Conservation (phyloP, 1,284 basidiomycete species). For the Cutaneotrichosporon mucoides region DNA sequence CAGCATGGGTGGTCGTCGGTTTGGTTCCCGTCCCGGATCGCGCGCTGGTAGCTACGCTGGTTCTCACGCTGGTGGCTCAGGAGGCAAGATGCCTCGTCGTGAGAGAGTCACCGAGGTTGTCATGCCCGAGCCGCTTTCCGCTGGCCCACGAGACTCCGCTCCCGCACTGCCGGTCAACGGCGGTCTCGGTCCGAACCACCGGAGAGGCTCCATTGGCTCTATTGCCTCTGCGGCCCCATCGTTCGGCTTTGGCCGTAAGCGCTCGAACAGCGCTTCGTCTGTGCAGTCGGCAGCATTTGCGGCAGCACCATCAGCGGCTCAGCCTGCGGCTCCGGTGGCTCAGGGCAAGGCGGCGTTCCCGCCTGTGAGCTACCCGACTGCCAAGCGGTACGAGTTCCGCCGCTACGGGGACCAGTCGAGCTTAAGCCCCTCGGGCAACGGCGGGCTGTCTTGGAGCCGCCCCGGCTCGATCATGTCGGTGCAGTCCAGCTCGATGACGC, state of each 20-base stretch:
- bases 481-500: constrained; percentile 26
- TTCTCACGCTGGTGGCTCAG: constrained; percentile 23
- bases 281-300: constrained; percentile 6
- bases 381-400: constrained; percentile 48
- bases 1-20: constrained; percentile 13
- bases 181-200: background rate
- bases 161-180: background rate
- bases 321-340: constrained; percentile 24
- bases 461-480: constrained; percentile 46
- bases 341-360: constrained; percentile 38
- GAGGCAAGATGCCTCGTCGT: constrained; percentile 30
- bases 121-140: constrained; percentile 47
- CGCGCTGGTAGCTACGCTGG: constrained; percentile 29
- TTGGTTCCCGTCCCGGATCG: constrained; percentile 27
- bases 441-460: constrained; percentile 19
- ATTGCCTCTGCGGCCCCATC: constrained; percentile 24
- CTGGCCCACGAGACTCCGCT: constrained; percentile 4
- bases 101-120: constrained; percentile 47
- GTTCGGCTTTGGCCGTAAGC: constrained; percentile 32
- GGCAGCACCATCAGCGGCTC: constrained; percentile 1
- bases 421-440: constrained; percentile 8
- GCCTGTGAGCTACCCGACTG: constrained; percentile 44
- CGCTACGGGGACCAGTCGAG: constrained; percentile 30
- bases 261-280: constrained; percentile 29
- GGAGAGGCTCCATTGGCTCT: constrained; percentile 40